These are phyloP conservation scores for Pyrus betulifolia DNA, from an alignment of 306 rosid genomes.

Conservation along the genomic window DNA sequence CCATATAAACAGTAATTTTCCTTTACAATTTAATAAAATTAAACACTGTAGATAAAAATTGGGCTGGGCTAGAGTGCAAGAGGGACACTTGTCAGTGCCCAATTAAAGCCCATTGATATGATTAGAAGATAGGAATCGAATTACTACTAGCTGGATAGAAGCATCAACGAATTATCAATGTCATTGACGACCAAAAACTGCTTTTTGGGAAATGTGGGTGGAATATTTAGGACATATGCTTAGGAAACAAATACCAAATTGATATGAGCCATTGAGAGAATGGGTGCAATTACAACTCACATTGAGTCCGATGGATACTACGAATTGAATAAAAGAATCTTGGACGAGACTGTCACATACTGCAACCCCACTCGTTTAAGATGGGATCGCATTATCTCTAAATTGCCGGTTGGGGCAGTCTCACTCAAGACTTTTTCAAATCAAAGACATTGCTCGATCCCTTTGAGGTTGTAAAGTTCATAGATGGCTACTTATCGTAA, in stretches of 20 bases:
- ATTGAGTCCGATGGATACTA: no score
- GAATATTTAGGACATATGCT: neutral
- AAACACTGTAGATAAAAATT: neutral
- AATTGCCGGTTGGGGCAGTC: no score
- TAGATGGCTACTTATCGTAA: neutral
- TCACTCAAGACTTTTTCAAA: neutral
- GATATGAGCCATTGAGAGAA: neutral
- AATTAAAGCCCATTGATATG: neutral
- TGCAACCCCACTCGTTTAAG: no score
- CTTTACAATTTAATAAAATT: no score
- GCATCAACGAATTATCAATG: neutral
- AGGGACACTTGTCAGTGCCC: neutral
- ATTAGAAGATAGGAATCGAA: neutral
- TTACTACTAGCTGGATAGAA: neutral
- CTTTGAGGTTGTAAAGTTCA: neutral
- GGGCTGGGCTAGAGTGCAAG: neutral
- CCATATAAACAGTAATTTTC: no score
- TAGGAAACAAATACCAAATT: neutral
- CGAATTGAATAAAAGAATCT: neutral
- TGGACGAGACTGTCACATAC: neutral
- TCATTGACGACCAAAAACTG: neutral
- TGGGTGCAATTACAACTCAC: neutral
- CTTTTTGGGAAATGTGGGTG: neutral
- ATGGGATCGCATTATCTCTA: no score
- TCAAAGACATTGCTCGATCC: neutral